Conservation (phyloP, 768 basidiomycete genomes). For the Boletus vinaceobasis region DNA sequence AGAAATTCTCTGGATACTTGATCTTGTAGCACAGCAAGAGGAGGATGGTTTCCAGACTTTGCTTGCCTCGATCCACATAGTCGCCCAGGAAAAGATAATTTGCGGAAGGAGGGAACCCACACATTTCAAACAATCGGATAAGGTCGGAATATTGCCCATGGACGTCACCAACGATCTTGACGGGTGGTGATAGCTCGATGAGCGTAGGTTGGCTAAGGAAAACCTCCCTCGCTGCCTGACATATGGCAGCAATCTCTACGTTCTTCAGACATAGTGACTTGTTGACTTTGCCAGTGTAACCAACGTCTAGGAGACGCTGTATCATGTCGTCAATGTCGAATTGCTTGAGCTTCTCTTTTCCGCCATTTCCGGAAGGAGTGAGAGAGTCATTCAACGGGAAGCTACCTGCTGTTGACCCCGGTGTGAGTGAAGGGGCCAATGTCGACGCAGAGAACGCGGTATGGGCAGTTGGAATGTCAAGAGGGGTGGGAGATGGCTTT, state of each 20-base stretch:
- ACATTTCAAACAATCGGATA: constrained; percentile 98
- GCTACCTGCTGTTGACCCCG: constrained; percentile 46
- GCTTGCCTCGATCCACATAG: constrained; percentile 98
- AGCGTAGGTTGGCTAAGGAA: constrained; percentile 96
- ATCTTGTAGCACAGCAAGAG: constrained; percentile 98
- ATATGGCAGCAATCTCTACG: constrained; percentile 90
- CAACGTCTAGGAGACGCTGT: constrained; percentile 89
- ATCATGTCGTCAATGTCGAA: constrained; percentile 99
- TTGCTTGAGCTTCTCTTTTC: constrained; percentile 60
- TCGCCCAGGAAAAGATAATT: constrained; percentile 99
- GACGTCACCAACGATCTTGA: constrained; percentile 99
- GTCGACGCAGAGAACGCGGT: constrained; percentile 80
- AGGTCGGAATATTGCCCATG: constrained; percentile 99
- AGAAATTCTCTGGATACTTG: constrained; percentile 99
- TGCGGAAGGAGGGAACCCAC: constrained; percentile 94
- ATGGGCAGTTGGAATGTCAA: constrained; percentile 77
- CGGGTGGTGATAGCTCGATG: constrained; percentile 94
- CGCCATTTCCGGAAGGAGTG: constrained; percentile 34
- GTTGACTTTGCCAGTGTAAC: constrained; percentile 97
- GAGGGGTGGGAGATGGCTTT: constrained; percentile 50
- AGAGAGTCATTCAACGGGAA: constrained; percentile 38
- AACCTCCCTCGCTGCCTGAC: constrained; percentile 92
- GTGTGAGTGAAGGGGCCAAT: constrained; percentile 44
- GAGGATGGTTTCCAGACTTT: constrained; percentile 96
- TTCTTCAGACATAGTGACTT: constrained; percentile 96